Evolutionary conservation across 2,329 filamentous ascomycete genomes (phyloP).

Genomic region (Aspergillus nomiae): DNA sequence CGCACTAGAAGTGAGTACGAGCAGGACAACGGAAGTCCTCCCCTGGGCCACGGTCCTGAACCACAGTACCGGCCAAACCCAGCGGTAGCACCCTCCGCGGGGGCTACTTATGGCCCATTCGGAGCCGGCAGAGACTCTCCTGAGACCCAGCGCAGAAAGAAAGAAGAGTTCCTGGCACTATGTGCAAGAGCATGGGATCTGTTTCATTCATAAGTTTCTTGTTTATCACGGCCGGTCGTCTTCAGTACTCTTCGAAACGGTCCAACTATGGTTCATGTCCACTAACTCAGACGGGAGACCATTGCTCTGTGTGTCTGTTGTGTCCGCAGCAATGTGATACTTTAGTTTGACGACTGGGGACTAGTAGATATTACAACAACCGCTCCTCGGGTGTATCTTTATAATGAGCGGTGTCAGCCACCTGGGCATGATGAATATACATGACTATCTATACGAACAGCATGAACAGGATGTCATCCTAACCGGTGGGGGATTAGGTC

Average conservation of each 20-base stretch:
- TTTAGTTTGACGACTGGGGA: background rate
- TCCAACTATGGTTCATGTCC: background rate
- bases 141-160: conserved; percentile 81
- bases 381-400: background rate
- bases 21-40: conserved; percentile 79
- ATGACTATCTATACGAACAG: conserved; percentile 24
- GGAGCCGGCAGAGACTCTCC: conserved; percentile 80
- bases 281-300: background rate
- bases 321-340: background rate
- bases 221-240: background rate
- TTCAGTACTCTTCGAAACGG: background rate
- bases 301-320: background rate
- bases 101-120: conserved; percentile 65
- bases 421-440: conserved; percentile 25
- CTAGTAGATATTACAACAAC: background rate
- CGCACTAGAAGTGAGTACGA: conserved; percentile 89
- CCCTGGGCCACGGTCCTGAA: conserved; percentile 73
- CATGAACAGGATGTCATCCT: conserved; percentile 17
- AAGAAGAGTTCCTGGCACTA: conserved; percentile 84
- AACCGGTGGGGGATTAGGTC: conserved; percentile 5
- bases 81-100: conserved; percentile 28
- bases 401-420: background rate
- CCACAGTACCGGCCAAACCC: conserved; percentile 42
- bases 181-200: conserved; percentile 94
- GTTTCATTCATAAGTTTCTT: conserved; percentile 76